Base-by-base conservation (phyloP, 192 early-diverging fungal genomes). In the Podila horticola region DNA sequence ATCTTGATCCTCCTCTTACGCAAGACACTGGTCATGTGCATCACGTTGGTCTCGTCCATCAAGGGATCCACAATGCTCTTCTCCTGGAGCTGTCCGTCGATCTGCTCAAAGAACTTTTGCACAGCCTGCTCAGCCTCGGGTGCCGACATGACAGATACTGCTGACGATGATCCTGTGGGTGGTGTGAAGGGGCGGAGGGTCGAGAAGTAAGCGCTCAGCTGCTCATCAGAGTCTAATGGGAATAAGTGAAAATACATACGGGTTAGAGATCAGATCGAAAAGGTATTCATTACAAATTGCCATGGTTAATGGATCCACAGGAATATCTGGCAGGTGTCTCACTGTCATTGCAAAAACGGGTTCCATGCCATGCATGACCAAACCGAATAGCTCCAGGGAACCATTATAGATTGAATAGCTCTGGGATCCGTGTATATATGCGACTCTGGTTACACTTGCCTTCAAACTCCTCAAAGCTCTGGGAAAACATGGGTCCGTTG, bases 1-100 rank as follows among this genome's bases (percentile, higher is more conserved):
- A 97, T 96, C 91, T 95, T 96, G 85, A 92, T 91, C 74, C 87
- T 92, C 62, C 95, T 90, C 79, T 93, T 93, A 84, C 95, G 92
- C 71, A 91, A 82, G 34, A 96, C 93, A 72, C 89, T 94, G 29
- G 95, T 94, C 83, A 92, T 75, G 57, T 92, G 85, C 75, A 88
- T 82, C 24, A 55, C 72, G 15, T 64, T 81, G 30, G 66, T 73
- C 36, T 73, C 70, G 1, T 82, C 69, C 34, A 60, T 8, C 30
- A 67, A 15, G 28, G 24, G 65, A 10, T 66, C 74, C 19, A 68
- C 66, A 49, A 75, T 67, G 55, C 19, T 69, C 33, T 62, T 48
- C 26, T 66, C 45, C n/a, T 34, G 26, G 5, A 45, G 67, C 48
- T 61, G 66, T 17, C 24, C 51, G 26, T 59, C 65, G 29, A 79